A percentile compares a stretch with the other conserved stretches of the same genome.
Evolutionary conservation across 2,329 filamentous ascomycete genomes (phyloP).

Genomic region (Fusarium sp.): DNA sequence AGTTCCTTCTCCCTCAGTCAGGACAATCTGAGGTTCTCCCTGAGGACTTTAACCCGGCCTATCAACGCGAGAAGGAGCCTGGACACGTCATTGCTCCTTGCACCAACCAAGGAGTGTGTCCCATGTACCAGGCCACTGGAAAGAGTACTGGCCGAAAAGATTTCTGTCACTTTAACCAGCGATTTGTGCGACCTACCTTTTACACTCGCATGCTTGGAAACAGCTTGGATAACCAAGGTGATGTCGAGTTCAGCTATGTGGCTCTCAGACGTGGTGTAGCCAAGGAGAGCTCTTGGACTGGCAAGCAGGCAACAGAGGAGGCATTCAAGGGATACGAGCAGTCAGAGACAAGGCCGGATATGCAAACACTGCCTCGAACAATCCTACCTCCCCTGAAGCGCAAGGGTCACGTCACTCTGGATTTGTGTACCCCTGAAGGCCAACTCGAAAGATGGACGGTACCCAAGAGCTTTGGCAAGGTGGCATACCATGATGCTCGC

Average conservation of each 20-base stretch:
- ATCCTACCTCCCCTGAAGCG: conserved; percentile 87
- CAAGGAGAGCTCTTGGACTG: conserved; percentile 53
- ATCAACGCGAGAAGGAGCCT: conserved; percentile 60
- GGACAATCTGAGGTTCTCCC: conserved; percentile 48
- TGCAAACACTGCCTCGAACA: conserved; percentile 80
- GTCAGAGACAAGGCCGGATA: conserved; percentile 55
- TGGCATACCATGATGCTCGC: conserved; percentile 90
- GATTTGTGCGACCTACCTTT: conserved; percentile 86
- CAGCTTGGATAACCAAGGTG: conserved; percentile 82
- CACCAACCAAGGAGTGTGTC: conserved; percentile 88
- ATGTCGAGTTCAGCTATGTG: conserved; percentile 90
- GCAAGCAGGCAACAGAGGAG: conserved; percentile 66
- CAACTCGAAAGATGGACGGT: conserved; percentile 94
- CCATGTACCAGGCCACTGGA: conserved; percentile 84
- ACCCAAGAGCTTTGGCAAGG: conserved; percentile 80
- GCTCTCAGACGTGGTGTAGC: conserved; percentile 80
- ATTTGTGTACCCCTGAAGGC: conserved; percentile 88
- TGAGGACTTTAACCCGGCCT: conserved; percentile 54
- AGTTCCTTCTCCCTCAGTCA: conserved; percentile 69
- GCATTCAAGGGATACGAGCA: conserved; percentile 81
- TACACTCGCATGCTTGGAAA: conserved; percentile 80
- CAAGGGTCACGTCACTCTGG: conserved; percentile 86
- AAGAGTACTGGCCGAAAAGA: conserved; percentile 81
- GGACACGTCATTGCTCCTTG: conserved; percentile 80
- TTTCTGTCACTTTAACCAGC: conserved; percentile 90